Base-by-base conservation (phyloP, 2,329 filamentous ascomycete genomes). In the Hymenoscyphus salicellus region DNA sequence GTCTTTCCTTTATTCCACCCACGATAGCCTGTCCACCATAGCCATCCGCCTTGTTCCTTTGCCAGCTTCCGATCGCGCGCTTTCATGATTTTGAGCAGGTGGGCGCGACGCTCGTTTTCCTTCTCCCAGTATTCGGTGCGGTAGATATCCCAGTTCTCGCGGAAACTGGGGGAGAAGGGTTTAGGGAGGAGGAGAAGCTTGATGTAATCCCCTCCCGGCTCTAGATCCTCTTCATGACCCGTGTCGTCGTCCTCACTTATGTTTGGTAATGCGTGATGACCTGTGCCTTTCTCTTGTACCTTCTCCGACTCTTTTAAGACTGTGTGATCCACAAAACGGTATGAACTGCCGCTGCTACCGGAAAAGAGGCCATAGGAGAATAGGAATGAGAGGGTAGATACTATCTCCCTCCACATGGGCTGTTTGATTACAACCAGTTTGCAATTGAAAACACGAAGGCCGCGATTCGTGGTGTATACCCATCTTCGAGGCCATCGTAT, bases 111-210 rank as follows among this genome's bases (percentile, higher is more conserved):
- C 76, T 96, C 92, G 74, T 99, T 99, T 77, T 99, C 95, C 66
- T 89, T 89, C 72, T 97, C 94, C 95, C 95, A 99, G 78, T 97
- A 99, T 66, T 97, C 93, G 38, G 89, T 88, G 61, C 95, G 86
- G 78, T 96, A 99, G 17, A 94, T 83, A 74, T 99, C 95, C 95
- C 95, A 99, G 69, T 97, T 96, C 76, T 98, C 93, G 23, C 95
- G 86, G 74, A 99, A 62, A 56, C 20, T 61, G 5, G 60, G 49
- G 14, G 60, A 65, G 32, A 61, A 61, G 41, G 63, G 59, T 59
- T 65, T 57, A 32, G 52, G 36, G 63, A 68, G 56, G 60, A 70
- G 63, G 60, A 61, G 10, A 65, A 64, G 65, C 77, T 96, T 95
- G 71, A 99, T 89, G 74, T 94, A 91, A 78, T 98, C 93, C 2